Base-by-base conservation (phyloP, 73 alveolate genomes). In the Paraurostyla sp. region DNA sequence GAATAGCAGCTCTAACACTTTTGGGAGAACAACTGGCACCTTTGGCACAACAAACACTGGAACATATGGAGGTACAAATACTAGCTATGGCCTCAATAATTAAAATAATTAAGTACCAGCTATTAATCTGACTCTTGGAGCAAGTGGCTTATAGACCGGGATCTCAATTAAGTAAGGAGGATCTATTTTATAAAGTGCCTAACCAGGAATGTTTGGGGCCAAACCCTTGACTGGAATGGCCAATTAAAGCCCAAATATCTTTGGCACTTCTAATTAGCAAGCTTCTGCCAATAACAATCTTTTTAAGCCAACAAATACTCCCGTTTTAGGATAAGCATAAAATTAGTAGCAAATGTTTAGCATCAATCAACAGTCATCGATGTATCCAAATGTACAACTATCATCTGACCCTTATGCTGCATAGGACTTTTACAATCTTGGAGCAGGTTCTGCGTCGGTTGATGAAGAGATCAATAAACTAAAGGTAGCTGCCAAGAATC, bases 101-200 rank as follows among this genome's bases (percentile, higher is more conserved):
- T 33, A 60, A 60, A 6, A 15, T 16, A 65, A 38, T 65, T 15
- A 32, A 2, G 3, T 65, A 35, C 82, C 82, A 9, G 7, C 32
- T 3, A n/a, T 38, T 3, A 9, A 32, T 9, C 25, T 65, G 23
- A 65, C 82, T 16, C 58, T 65, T 11, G 82, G 82, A 16, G 56
- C 82, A 36, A 65, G 82, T 65, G 56, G 58, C 50, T 30, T 65
- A 38, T 22, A 38, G 41, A 65, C 82, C 18, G 82, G 78, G 18
- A 40, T 40, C 41, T 42, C 58, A 65, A 65, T 30, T 6, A 22
- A 2, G 46, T 40, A 6, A 13, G 13, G 1, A 2, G 35, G 2
- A 32, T 38, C 35, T 65, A 35, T 15, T 35, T 20, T 6, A 43
- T 9, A 30, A 27, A 59, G 25, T 30, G 32, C 9, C 43, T 6